phyloP scores from a whole-genome alignment of 1,139 yeast genomes.

The Pichia sp. region DNA sequence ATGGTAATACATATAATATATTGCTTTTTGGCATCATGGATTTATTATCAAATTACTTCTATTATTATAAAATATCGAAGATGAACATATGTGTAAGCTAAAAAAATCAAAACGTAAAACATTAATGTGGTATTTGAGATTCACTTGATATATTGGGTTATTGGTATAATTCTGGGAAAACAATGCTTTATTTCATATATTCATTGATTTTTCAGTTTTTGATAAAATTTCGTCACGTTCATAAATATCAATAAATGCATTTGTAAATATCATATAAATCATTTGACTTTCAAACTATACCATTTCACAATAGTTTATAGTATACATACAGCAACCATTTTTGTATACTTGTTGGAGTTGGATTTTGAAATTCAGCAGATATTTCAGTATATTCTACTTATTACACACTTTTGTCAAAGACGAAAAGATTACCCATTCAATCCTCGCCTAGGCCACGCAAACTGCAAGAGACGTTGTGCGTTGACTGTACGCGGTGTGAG shows the following conservation, averaged over 20 bases:
- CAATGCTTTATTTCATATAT: not conserved
- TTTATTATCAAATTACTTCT: no score
- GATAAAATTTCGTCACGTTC: not conserved
- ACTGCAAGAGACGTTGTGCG: not conserved
- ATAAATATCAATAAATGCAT: not conserved
- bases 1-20: no score
- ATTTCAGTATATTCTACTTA: not conserved
- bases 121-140: no score
- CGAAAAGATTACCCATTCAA: slow-evolving; percentile 2
- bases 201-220: not conserved
- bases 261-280: not conserved
- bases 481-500: not conserved
- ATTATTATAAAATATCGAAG: no score
- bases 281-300: not conserved
- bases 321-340: slow-evolving; percentile 21
- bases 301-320: not conserved
- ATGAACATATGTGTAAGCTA: no score
- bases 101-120: no score
- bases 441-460: not conserved
- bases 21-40: no score
- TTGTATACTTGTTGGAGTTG: slow-evolving; percentile 13
- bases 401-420: not conserved
- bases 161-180: no score
- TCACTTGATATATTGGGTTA: no score
- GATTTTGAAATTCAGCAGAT: not conserved